phyloP scores from a whole-genome alignment of 1,284 basidiomycete genomes.

The Meira nashicola region DNA sequence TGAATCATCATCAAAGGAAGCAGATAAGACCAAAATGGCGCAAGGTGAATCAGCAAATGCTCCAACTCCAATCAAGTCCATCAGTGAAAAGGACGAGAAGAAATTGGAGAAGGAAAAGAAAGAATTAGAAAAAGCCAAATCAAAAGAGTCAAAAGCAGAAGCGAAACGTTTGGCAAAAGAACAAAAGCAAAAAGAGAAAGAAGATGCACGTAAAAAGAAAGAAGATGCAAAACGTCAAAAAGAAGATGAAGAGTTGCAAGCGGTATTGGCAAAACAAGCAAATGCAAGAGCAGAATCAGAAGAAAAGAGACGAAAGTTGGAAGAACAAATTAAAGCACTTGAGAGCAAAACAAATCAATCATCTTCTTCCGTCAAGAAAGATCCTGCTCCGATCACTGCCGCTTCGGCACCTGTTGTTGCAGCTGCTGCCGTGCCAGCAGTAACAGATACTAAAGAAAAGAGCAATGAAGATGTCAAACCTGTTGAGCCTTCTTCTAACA shows the following conservation, averaged over 20 bases:
- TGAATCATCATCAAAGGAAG: too few species aligned
- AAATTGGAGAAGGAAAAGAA: conserved; percentile 11
- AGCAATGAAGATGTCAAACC: background rate
- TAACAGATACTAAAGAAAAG: background rate
- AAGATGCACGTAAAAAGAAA: conserved; percentile 3
- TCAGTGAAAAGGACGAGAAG: conserved; percentile 12
- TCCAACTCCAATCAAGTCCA: background rate
- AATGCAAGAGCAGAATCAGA: background rate
- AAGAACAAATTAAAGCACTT: too few species aligned
- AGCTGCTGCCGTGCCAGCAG: conserved; percentile 7
- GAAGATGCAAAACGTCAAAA: conserved; percentile 1
- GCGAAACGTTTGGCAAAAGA: background rate
- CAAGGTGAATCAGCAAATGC: too few species aligned
- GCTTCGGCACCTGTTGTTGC: background rate
- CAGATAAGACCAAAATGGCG: too few species aligned
- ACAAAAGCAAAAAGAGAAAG: conserved; percentile 5
- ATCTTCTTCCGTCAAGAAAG: too few species aligned
- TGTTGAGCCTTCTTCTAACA: background rate
- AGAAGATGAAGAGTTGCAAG: background rate
- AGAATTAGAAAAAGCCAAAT: background rate
- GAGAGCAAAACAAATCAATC: too few species aligned
- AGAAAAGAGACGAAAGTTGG: too few species aligned
- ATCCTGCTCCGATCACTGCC: too few species aligned
- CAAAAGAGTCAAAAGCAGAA: conserved; percentile 10
- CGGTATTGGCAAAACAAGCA: background rate